phyloP scores from a whole-genome alignment of 2,329 filamentous ascomycete species.

The Aspergillus sp. region DNA sequence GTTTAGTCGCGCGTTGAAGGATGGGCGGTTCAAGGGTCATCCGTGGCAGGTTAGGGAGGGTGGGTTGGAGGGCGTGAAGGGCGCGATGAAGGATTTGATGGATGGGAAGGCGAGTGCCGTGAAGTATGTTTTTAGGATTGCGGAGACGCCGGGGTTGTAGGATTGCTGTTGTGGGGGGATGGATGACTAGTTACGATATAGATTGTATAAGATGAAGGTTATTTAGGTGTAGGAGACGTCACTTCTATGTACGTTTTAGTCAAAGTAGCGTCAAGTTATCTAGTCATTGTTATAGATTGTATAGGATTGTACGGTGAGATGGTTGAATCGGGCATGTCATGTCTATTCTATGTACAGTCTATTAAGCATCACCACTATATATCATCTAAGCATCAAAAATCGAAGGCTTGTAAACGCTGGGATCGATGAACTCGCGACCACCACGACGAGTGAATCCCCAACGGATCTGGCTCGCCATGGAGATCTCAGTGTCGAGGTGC shows the following conservation, averaged over 20 bases:
- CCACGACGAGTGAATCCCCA: constrained; percentile 52
- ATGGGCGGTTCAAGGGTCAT: constrained; percentile 52
- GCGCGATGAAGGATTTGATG: constrained; percentile 56
- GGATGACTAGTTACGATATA: no score
- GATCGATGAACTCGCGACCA: constrained; percentile 23
- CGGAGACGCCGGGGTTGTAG: constrained; percentile 42
- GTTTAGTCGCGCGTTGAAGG: constrained; percentile 47
- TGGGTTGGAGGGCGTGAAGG: constrained; percentile 56
- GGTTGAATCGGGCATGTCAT: no score
- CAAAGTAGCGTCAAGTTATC: no score
- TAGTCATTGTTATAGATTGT: no score
- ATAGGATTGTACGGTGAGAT: no score
- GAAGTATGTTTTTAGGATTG: constrained; percentile 59
- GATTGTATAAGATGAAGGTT: not conserved
- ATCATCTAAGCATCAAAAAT: constrained; percentile 18
- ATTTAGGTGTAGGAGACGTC: no score
- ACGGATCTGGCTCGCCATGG: constrained; percentile 72
- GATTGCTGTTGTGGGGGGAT: no score
- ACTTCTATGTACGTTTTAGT: no score
- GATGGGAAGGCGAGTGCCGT: constrained; percentile 62
- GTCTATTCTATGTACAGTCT: constrained; percentile 1
- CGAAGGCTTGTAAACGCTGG: constrained; percentile 22
- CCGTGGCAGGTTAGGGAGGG: constrained; percentile 53
- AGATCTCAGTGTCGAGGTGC: constrained; percentile 68
- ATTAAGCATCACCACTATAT: not conserved